A percentile compares a stretch with the other conserved stretches of the same genome.
phyloP scores from a whole-genome alignment of 805 yeast species.

The Yamadazyma kitorensis region DNA sequence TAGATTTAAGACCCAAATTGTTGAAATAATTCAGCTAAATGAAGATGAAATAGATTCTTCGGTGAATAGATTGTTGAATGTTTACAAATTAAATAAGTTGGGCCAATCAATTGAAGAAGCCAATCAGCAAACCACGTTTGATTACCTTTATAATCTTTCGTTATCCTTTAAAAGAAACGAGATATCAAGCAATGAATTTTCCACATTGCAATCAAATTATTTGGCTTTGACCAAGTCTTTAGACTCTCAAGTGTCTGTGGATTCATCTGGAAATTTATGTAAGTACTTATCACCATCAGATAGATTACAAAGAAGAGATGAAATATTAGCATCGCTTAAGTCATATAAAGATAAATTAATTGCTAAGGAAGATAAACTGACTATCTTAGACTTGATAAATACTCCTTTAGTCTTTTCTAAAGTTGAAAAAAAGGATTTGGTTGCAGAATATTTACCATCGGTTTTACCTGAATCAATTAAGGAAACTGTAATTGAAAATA shows the following conservation, averaged over 20 bases:
- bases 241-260: slow-evolving; percentile 50
- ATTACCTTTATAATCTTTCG: slow-evolving; percentile 43
- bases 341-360: slow-evolving; percentile 22
- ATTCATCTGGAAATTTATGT: slow-evolving; percentile 40
- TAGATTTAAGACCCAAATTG: slow-evolving; percentile 2
- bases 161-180: slow-evolving; percentile 39
- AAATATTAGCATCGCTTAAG: slow-evolving; percentile 20
- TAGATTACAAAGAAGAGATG: slow-evolving; percentile 19
- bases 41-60: slow-evolving; percentile 19
- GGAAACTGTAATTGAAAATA: slow-evolving; percentile 36
- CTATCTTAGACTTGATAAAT: slow-evolving; percentile 43
- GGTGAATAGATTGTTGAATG: slow-evolving; percentile 48
- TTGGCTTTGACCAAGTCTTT: slow-evolving; percentile 32
- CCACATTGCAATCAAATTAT: slow-evolving; percentile 27
- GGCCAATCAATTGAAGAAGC: slow-evolving; percentile 62
- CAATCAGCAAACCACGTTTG: slow-evolving; percentile 53
- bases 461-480: slow-evolving; percentile 50
- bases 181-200: slow-evolving; percentile 24
- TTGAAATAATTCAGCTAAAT: slow-evolving; percentile 21
- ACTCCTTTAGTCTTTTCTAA: slow-evolving; percentile 39
- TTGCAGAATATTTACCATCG: slow-evolving; percentile 50
- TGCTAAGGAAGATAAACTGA: slow-evolving; percentile 35
- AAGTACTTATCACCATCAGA: slow-evolving; percentile 32
- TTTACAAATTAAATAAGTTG: slow-evolving; percentile 44
- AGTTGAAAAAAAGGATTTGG: slow-evolving; percentile 37